phyloP scores from a whole-genome alignment of 768 basidiomycete species.

The Mycena amicta region DNA sequence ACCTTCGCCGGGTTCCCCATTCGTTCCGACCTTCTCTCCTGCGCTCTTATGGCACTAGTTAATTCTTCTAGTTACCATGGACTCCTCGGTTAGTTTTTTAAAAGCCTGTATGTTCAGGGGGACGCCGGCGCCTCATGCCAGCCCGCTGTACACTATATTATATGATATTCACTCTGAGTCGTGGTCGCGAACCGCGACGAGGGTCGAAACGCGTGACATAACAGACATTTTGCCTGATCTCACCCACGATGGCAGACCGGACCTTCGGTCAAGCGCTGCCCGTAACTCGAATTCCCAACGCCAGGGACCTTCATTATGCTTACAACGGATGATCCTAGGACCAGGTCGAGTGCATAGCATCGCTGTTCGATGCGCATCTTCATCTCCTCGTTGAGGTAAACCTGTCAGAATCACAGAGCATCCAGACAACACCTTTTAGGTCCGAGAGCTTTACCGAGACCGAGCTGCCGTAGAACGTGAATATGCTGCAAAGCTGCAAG shows the following conservation, averaged over 20 bases:
- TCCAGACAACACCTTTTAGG: slow-evolving; percentile 39
- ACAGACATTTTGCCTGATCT: not conserved
- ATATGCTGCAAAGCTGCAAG: slow-evolving; percentile 72
- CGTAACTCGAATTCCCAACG: slow-evolving; percentile 42
- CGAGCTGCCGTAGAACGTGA: slow-evolving; percentile 74
- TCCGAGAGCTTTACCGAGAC: slow-evolving; percentile 72
- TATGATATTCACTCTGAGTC: too few species aligned
- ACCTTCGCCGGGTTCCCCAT: slow-evolving; percentile 5
- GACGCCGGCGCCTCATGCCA: not conserved
- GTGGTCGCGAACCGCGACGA: not conserved
- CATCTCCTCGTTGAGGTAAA: slow-evolving; percentile 66
- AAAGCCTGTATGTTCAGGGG: not conserved
- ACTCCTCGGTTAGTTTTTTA: slow-evolving; percentile 6
- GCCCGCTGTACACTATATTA: too few species aligned
- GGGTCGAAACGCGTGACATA: not conserved
- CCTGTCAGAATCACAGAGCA: slow-evolving; percentile 1
- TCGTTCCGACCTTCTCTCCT: slow-evolving; percentile 11
- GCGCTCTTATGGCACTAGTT: slow-evolving; percentile 11
- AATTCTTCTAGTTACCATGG: slow-evolving; percentile 15
- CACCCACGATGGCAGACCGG: slow-evolving; percentile 23
- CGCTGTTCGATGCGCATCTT: slow-evolving; percentile 64
- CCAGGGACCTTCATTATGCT: slow-evolving; percentile 8
- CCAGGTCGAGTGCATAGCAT: slow-evolving; percentile 67
- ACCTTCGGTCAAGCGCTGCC: slow-evolving; percentile 58
- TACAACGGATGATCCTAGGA: slow-evolving; percentile 47